Evolutionary conservation across 2,329 filamentous ascomycete species (phyloP).

Genomic region (Aspergillus proliferans): DNA sequence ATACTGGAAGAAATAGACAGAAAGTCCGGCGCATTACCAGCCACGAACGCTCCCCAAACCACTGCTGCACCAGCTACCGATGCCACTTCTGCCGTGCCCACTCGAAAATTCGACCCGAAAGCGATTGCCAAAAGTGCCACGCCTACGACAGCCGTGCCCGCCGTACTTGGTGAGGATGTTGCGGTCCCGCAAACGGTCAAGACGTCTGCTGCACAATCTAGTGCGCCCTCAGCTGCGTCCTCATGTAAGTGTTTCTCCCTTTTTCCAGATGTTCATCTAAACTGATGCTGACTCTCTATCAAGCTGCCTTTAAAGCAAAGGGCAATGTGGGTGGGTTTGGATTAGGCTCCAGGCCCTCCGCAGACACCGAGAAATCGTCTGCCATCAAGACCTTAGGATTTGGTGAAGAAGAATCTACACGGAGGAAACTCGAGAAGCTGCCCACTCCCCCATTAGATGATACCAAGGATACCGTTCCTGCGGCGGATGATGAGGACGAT

Average conservation of each 20-base stretch:
- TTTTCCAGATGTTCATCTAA: neutral
- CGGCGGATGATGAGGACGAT: constrained; percentile 60
- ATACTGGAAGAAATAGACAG: constrained; percentile 69
- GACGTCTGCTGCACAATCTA: constrained; percentile 39
- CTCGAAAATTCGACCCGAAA: constrained; percentile 81
- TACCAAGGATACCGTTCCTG: constrained; percentile 48
- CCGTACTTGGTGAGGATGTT: constrained; percentile 52
- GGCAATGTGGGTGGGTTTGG: constrained; percentile 79
- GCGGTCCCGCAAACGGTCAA: constrained; percentile 44
- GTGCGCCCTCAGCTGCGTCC: constrained; percentile 37
- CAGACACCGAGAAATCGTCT: constrained; percentile 60
- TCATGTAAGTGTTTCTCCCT: constrained; percentile 29
- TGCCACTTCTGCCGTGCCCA: constrained; percentile 53
- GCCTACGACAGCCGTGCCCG: constrained; percentile 50
- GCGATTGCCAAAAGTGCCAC: constrained; percentile 74
- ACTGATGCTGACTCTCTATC: constrained; percentile 9
- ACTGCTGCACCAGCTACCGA: constrained; percentile 44
- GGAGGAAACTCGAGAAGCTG: constrained; percentile 85
- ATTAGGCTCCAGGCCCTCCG: constrained; percentile 60
- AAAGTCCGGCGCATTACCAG: constrained; percentile 55
- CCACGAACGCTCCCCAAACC: constrained; percentile 46
- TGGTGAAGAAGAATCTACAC: constrained; percentile 79
- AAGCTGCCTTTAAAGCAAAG: constrained; percentile 57
- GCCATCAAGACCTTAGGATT: constrained; percentile 73
- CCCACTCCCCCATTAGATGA: constrained; percentile 65